Evolutionary conservation across 805 yeast species (phyloP).

Genomic region (Tanozyma kutaoensis): DNA sequence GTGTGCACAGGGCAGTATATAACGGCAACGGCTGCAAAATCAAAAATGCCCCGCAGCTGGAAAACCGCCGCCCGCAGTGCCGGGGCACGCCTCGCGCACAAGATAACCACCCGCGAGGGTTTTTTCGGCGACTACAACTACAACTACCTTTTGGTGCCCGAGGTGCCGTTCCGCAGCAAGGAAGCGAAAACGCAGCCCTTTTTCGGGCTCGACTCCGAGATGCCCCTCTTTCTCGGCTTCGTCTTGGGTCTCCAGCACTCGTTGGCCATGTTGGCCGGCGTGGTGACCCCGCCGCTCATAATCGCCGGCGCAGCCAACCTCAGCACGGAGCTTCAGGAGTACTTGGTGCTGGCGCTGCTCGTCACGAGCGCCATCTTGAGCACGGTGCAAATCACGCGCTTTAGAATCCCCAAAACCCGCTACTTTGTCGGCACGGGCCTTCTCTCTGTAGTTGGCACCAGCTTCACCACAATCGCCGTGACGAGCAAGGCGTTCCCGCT

Average conservation of each 20-base stretch:
- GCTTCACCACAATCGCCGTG: constrained; percentile 78
- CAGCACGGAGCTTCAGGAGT: constrained; percentile 20
- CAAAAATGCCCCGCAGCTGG: too few species aligned
- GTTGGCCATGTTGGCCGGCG: constrained; percentile 85
- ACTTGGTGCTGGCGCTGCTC: constrained; percentile 24
- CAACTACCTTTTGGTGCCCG: constrained; percentile 66
- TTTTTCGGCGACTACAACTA: constrained; percentile 83
- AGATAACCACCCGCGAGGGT: constrained; percentile 67
- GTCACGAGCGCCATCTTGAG: constrained; percentile 44
- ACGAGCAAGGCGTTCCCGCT: constrained; percentile 64
- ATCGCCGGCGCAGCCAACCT: constrained; percentile 55
- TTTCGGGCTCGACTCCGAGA: constrained; percentile 65
- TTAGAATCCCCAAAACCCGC: constrained; percentile 60
- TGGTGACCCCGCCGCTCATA: constrained; percentile 72
- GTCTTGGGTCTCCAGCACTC: constrained; percentile 81
- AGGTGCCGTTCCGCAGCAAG: constrained; percentile 48
- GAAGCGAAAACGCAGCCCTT: constrained; percentile 55
- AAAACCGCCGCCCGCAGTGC: too few species aligned
- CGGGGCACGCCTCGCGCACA: too few species aligned
- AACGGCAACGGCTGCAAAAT: too few species aligned
- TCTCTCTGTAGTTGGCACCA: constrained; percentile 82
- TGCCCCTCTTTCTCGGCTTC: constrained; percentile 71
- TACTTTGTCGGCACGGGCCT: constrained; percentile 81
- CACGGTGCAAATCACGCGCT: constrained; percentile 64
- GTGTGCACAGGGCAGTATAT: too few species aligned